A percentile compares a stretch with the other conserved stretches of the same genome.
These are phyloP conservation scores for Bassia scoparia DNA, from an alignment of 148 eudicot species.

Conservation along the genomic window DNA sequence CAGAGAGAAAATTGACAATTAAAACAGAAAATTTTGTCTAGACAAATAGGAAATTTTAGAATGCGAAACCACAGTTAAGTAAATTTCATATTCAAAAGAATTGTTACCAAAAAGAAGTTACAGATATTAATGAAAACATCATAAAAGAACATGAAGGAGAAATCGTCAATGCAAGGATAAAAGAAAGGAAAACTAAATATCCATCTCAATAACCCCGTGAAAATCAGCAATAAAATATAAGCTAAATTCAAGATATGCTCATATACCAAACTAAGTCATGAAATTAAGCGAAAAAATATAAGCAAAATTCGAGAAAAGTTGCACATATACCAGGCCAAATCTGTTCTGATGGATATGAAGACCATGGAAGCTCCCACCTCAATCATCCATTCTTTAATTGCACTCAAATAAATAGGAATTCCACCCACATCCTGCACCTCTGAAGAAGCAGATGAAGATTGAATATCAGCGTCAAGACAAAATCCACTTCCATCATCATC, in stretches of 20 bases:
- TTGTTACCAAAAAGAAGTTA: not conserved
- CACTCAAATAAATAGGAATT: conserved; percentile 46
- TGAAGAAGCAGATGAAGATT: conserved; percentile 51
- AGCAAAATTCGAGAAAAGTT: conserved; percentile 9
- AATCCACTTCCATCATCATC: conserved; percentile 90
- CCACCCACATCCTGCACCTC: conserved; percentile 35
- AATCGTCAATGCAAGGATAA: too few species aligned
- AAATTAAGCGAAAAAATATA: not conserved
- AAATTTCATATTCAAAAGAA: not conserved
- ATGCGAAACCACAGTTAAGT: not conserved
- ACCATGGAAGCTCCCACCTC: conserved; percentile 50
- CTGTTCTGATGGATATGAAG: conserved; percentile 80
- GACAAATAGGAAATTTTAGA: not conserved
- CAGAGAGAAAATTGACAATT: not conserved
- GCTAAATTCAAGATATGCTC: not conserved
- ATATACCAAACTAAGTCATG: not conserved
- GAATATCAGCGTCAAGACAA: conserved; percentile 54
- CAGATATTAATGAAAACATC: not conserved
- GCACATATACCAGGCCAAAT: conserved; percentile 77
- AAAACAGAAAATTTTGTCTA: not conserved
- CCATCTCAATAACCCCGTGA: not conserved
- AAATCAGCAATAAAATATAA: not conserved
- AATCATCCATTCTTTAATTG: conserved; percentile 53
- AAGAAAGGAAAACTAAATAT: not conserved
- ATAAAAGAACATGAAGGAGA: not conserved